Base-by-base conservation (phyloP, 1,139 yeast genomes). In the Saccharomyces pastorianus region DNA sequence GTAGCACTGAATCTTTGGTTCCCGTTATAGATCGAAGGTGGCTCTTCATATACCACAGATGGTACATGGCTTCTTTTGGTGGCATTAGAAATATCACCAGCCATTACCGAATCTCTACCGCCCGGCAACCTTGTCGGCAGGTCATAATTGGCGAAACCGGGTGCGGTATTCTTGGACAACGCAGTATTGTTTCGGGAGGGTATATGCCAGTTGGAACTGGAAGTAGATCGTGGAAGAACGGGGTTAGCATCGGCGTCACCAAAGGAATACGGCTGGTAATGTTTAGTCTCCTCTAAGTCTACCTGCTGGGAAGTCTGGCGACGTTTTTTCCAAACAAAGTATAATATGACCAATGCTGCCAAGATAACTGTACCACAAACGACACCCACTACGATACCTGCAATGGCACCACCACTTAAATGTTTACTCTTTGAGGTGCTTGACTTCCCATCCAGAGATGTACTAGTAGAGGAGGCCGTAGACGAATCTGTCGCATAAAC, bases 361-460 rank as follows among this genome's bases (percentile, higher is more conserved):
- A 81, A 52, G 2, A 65, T 38, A 1, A 74, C 64, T 0, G 74
- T 75, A 49, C 88, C 89, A 5, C 74, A 74, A 1, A 84, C 72
- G 0, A 77, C 73, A n/a, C 90, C 90, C 50, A 85, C 76, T 1
- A 81, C 88, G 11, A 83, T 79, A 49, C 90, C 91, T 1, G 85
- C 90, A 59, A 84, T 83, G n/a, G 84, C 84, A 25, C 93, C 93
- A 6, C 79, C 76, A 6, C 82, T 75, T 42, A 81, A 58, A 17
- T 55, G 53, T 7, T 55, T 46, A 14, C 60, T 53, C 14, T 61
- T 64, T 26, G 56, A 48, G 6, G 52, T 28, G 6, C 55, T 51
- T 25, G 50, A 49, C 47, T 54, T 59, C 23, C 47, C 51, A 46
- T 53, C 41, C 17, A n/a, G 34, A 25, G 52, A n/a, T 3, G 53